A percentile compares a stretch with the other conserved stretches of the same genome.
Conservation (phyloP, 2,329 filamentous ascomycete species). For the Fusarium sp. region DNA sequence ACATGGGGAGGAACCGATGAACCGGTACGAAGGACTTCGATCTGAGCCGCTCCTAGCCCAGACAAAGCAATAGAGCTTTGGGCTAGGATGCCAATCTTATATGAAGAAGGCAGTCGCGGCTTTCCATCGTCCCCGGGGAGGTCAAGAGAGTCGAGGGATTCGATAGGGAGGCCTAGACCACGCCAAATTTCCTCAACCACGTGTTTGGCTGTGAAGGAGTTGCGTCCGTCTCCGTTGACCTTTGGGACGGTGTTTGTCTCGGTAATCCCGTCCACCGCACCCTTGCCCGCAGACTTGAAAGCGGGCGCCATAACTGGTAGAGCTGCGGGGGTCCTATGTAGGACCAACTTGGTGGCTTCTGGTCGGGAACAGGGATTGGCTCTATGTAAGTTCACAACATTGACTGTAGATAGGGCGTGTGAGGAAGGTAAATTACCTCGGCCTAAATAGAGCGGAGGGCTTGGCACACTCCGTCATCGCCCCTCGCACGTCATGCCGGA, state of each 20-base stretch:
- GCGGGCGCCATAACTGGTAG: constrained; percentile 13
- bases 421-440: neutral
- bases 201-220: neutral
- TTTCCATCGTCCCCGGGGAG: constrained; percentile 21
- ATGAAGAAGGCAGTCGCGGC: constrained; percentile 60
- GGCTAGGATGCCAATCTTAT: constrained; percentile 65
- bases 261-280: neutral
- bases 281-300: neutral
- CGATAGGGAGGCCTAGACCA: constrained; percentile 25
- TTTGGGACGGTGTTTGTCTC: neutral
- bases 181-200: constrained; percentile 29
- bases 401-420: too few species aligned
- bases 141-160: constrained; percentile 12
- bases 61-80: constrained; percentile 65
- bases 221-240: neutral
- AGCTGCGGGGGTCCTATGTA: too few species aligned
- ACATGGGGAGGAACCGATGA: constrained; percentile 49
- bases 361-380: too few species aligned
- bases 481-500: neutral
- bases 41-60: constrained; percentile 61
- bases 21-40: constrained; percentile 52
- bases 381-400: too few species aligned
- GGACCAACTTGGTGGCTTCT: too few species aligned
- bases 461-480: neutral
- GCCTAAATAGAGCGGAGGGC: neutral